A percentile compares a stretch with the other conserved stretches of the same genome.
These are phyloP conservation scores for Boletus insuetus DNA, from an alignment of 768 basidiomycete genomes.

Conservation along the genomic window DNA sequence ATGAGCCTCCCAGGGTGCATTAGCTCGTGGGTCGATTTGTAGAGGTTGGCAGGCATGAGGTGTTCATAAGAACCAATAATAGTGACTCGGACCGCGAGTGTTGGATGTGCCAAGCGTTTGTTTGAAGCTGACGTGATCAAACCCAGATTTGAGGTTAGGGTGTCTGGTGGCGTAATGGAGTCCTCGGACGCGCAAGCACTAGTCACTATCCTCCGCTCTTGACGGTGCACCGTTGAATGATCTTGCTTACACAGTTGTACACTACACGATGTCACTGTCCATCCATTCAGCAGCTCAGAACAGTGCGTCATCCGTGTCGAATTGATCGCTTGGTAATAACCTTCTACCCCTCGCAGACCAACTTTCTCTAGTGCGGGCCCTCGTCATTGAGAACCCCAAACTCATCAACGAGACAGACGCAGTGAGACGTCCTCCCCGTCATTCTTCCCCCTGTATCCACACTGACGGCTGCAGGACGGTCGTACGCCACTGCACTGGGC, in stretches of 20 bases:
- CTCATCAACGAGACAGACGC: constrained; percentile 60
- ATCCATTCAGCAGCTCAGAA: constrained; percentile 71
- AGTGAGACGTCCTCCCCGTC: constrained; percentile 36
- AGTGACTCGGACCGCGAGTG: no score
- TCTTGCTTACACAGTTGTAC: background rate
- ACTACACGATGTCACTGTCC: constrained; percentile 38
- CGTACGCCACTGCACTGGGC: constrained; percentile 88
- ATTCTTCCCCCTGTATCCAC: fast-evolving
- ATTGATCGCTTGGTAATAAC: background rate
- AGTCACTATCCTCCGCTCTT: background rate
- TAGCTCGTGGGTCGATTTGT: background rate
- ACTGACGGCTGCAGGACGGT: constrained; percentile 51
- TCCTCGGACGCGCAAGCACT: no score
- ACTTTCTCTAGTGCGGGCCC: constrained; percentile 61
- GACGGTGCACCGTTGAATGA: background rate
- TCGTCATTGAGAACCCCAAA: constrained; percentile 60
- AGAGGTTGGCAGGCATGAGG: constrained; percentile 1
- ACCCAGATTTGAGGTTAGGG: constrained; percentile 28
- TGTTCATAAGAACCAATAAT: background rate
- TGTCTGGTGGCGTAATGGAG: background rate
- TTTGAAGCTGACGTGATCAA: constrained; percentile 2
- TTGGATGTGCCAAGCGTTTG: no score
- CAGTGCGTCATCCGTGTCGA: constrained; percentile 34
- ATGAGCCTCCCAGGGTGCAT: background rate
- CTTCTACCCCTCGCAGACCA: constrained; percentile 48